Evolutionary conservation across 192 early-diverging fungal species (phyloP), one percentile per base, ranked within the genome.

Genomic region (Phycomyces nitens): DNA sequence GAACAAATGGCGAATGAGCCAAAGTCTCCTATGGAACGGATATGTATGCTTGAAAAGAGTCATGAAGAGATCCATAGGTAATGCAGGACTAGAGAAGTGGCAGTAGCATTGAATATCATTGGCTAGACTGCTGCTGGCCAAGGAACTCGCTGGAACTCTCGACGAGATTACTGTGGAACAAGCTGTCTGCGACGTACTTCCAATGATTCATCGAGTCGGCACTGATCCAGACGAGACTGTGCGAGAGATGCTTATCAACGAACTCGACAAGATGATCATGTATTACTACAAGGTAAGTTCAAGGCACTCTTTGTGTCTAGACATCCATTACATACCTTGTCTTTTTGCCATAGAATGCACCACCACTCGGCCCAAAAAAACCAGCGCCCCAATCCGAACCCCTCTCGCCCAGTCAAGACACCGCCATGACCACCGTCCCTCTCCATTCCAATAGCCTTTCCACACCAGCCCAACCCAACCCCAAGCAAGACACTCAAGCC

Each of bases 241-340:
- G 7, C 51, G 66, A 50, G 78, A 80, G 53, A 68, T 68, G n/a
- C 77, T 80, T 56, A 72, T 63, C 6, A 60, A 62, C 39, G 75
- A 80, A 53, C 41, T 80, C 18, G 78, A 80, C 42, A 74, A 75
- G 51, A 72, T 74, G 29, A 70, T 80, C 40, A 54, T 77, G 68
- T 80, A 72, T 52, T 80, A 69, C 64, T 80, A 80, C 63, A 64
- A 67, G 51, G 78, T 80, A 77, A 52, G 56, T 39, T 23, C n/a
- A n/a, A n/a, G n/a, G n/a, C n/a, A n/a, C n/a, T 52, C 5, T 8
- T 11, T 15, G n/a, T n/a, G n/a, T n/a, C n/a, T n/a, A n/a, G n/a
- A 8, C 53, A 21, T 53, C 15, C 23, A 39, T 41, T 54, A 0
- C 22, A 29, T 14, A 21, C 18, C 6, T 40, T 61, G 5, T 41